Conservation (phyloP, 495 filamentous ascomycete species). For the Apodospora peruviana region DNA sequence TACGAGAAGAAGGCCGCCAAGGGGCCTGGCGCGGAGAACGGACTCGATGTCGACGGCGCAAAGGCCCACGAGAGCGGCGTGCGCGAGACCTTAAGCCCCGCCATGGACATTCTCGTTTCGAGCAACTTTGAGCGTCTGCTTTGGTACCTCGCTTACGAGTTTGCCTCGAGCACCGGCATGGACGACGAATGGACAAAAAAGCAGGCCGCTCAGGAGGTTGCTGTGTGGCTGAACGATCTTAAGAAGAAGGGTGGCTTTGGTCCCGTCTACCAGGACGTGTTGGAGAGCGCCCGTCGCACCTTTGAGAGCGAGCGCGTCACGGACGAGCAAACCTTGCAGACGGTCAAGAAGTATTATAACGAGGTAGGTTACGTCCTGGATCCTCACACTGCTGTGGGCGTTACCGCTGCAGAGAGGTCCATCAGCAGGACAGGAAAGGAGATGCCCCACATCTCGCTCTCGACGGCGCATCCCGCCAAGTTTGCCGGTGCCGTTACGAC, state of each 20-base stretch:
- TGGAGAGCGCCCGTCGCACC: conserved; percentile 55
- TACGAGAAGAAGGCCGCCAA: conserved; percentile 72
- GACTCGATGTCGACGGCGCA: conserved; percentile 52
- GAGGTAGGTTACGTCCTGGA: conserved; percentile 74
- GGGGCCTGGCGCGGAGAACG: conserved; percentile 49
- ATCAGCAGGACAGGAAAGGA: conserved; percentile 39
- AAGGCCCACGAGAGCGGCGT: conserved; percentile 66
- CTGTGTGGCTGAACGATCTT: conserved; percentile 65
- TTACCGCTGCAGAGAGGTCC: conserved; percentile 64
- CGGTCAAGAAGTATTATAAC: conserved; percentile 62
- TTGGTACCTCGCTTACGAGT: conserved; percentile 82
- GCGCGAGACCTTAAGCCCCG: conserved; percentile 81
- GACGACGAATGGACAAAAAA: conserved; percentile 53
- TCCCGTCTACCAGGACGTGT: conserved; percentile 59
- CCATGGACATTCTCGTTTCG: conserved; percentile 94
- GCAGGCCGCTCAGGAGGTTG: conserved; percentile 61
- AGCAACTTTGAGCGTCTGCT: conserved; percentile 94
- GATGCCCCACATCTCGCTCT: conserved; percentile 68
- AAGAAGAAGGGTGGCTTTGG: conserved; percentile 77
- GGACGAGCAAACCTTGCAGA: conserved; percentile 68
- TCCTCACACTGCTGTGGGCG: conserved; percentile 84
- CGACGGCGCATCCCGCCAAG: conserved; percentile 92
- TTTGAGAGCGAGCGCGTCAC: conserved; percentile 82
- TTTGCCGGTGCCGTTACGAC: conserved; percentile 74
- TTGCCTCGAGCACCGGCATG: conserved; percentile 45